Percentiles rank a stretch among this genome's conserved stretches.
phyloP scores from a whole-genome alignment of 2,329 filamentous ascomycete species.

The Raffaelea albimanens region DNA sequence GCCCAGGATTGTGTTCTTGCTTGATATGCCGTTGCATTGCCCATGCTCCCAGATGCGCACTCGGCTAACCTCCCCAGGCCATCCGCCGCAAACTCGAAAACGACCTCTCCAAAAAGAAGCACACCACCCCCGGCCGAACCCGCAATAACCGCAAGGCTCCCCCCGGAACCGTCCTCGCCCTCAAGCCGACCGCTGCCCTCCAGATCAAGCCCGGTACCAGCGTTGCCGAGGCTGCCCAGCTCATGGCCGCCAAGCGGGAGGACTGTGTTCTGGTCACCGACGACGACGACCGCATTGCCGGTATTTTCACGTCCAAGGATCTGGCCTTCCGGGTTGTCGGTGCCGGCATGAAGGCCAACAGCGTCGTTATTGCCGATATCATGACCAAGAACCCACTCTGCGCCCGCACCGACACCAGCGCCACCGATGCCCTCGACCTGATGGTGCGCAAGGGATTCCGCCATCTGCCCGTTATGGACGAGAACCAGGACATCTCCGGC shows the following conservation, averaged over 20 bases:
- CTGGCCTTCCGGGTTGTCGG: constrained; percentile 95
- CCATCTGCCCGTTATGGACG: constrained; percentile 97
- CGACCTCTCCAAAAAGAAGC: constrained; percentile 96
- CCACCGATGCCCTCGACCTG: constrained; percentile 90
- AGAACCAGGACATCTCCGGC: constrained; percentile 98
- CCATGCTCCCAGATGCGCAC: no score
- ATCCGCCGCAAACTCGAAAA: constrained; percentile 95
- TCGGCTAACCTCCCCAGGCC: no score
- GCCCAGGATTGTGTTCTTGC: no score
- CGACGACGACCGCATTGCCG: constrained; percentile 93
- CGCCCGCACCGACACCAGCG: constrained; percentile 93
- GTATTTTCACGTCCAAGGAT: constrained; percentile 98
- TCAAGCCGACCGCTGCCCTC: constrained; percentile 89
- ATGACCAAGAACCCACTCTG: constrained; percentile 99
- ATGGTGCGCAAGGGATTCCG: constrained; percentile 99
- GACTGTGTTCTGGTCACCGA: constrained; percentile 97
- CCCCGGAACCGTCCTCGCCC: constrained; percentile 86
- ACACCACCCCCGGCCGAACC: constrained; percentile 63
- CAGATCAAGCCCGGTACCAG: constrained; percentile 95
- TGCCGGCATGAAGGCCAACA: constrained; percentile 76
- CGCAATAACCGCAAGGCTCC: constrained; percentile 87
- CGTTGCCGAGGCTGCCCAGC: constrained; percentile 89
- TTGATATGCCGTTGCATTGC: constrained; percentile 1
- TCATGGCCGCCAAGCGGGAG: constrained; percentile 98
- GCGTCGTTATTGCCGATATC: constrained; percentile 91